Base-by-base conservation (phyloP, 305 asterid genomes). In the Andrographis paniculata region DNA sequence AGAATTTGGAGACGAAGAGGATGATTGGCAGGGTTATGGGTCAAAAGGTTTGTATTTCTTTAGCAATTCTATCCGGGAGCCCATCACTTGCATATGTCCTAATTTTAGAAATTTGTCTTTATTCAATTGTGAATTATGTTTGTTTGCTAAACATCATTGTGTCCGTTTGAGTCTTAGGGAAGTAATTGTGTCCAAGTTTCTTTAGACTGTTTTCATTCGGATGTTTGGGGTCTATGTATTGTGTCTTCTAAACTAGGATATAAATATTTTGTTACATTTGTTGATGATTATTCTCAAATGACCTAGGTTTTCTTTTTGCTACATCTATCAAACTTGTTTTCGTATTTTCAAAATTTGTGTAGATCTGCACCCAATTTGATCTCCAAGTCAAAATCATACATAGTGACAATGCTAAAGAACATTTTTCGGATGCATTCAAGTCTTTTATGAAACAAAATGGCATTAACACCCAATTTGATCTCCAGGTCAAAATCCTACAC, bases 1-100 rank as follows among this genome's bases (percentile, higher is more conserved):
- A 42, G 42, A 50, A 53, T 53, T 42, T 53, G 9, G 10, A 16
- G 31, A 53, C 24, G 38, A 52, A 22, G 45, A 37, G 14, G 24
- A 51, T 20, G 38, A 20, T 52, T 52, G 22, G 39, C 39, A 39
- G 23, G 50, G 59, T 17, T 30, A 24, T 53, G 42, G 5, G 9
- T 15, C 27, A 1, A 22, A 42, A 5, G 59, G 42, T 17, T 31
- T 42, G 8, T 53, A 17, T 9, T 12, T 19, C 21, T 1, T 43
- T 5, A 30, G 20, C 6, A 43, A 28, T 9, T 9, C 1, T 1
- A n/a, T 13, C 1, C 17, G 6, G 4, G 8, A 13, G n/a, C 8
- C 52, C 1, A 16, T 42, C 0, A 20, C 52, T 4, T 59, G 58
- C 20, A 15, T 31, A 0, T 14, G 45, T 6, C 48, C 27, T 13